These are phyloP conservation scores for Bipolaris victoriae DNA, from an alignment of 2,329 filamentous ascomycete species.

Conservation along the genomic window DNA sequence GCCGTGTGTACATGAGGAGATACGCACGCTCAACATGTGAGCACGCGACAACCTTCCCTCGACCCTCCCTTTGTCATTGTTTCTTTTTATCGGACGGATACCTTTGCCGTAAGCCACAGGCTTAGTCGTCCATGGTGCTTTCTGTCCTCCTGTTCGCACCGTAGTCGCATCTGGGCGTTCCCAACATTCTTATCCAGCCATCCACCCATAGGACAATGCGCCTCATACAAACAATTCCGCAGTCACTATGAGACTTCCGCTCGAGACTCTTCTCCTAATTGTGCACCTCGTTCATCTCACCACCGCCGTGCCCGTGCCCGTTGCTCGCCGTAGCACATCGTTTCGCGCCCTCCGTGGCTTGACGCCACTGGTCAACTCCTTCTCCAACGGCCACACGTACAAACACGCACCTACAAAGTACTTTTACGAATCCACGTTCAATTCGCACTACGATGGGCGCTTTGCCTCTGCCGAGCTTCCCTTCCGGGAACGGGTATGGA, in stretches of 20 bases:
- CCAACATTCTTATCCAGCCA: neutral
- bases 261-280: conserved; percentile 4
- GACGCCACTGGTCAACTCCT: conserved; percentile 26
- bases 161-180: neutral
- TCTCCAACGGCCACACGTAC: conserved; percentile 22
- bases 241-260: conserved; percentile 10
- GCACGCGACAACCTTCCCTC: conserved; percentile 9
- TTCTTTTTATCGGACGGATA: neutral
- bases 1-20: conserved; percentile 1
- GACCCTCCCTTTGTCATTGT: neutral
- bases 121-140: neutral
- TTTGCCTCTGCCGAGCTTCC: conserved; percentile 58
- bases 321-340: conserved; percentile 11
- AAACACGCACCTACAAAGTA: conserved; percentile 32
- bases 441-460: conserved; percentile 63
- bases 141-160: neutral
- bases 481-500: conserved; percentile 54
- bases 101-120: neutral
- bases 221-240: conserved; percentile 5
- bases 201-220: conserved; percentile 5
- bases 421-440: conserved; percentile 53
- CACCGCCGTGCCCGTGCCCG: conserved; percentile 12
- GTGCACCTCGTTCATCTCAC: neutral
- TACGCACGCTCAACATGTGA: conserved; percentile 6
- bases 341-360: conserved; percentile 24